Base-by-base conservation (phyloP, 2,329 filamentous ascomycete genomes). In the Paraphoma chrysanthemicola region DNA sequence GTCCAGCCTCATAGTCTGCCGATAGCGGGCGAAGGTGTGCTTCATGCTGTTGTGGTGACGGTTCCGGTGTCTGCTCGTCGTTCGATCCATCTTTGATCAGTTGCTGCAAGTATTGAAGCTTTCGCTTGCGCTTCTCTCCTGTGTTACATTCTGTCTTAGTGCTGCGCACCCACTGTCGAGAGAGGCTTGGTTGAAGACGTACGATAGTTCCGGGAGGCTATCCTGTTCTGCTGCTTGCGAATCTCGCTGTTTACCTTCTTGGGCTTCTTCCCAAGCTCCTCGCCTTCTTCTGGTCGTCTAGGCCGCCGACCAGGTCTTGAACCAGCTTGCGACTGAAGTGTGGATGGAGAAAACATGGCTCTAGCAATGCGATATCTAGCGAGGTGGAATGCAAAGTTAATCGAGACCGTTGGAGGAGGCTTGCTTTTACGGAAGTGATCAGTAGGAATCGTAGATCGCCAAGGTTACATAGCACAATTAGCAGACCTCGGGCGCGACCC, bases 151-250 rank as follows among this genome's bases (percentile, higher is more conserved):
- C 17, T 14, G 31, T 33, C 6, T 42, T 47, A 68, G 63, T 7
- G n/a, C 28, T n/a, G 18, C n/a, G 4, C 11, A 44, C n/a, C 18
- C 4, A 9, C 18, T 36, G 43, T 28, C n/a, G 18, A 12, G n/a
- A 12, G n/a, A 23, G 31, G 2, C 7, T 9, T 23, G 38, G 6
- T 38, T 11, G n/a, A 18, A 8, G 38, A 63, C 72, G 30, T 64
- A 75, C 73, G 65, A 55, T 76, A 76, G 39, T 76, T 76, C 17
- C 72, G 70, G 16, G 73, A 76, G 31, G 73, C 73, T 64, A 75
- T 74, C 50, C 73, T 67, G 38, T 76, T 76, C 51, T 76, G 73
- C 51, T 73, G 72, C 55, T 76, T 76, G 18, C 73, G 68, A 56
- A 69, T 64, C 57, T 76, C 73, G 57, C 73, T 76, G 47, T 76